A percentile compares a stretch with the other conserved stretches of the same genome.
Conservation (phyloP, 805 yeast species). For the Huiozyma sinensis region DNA sequence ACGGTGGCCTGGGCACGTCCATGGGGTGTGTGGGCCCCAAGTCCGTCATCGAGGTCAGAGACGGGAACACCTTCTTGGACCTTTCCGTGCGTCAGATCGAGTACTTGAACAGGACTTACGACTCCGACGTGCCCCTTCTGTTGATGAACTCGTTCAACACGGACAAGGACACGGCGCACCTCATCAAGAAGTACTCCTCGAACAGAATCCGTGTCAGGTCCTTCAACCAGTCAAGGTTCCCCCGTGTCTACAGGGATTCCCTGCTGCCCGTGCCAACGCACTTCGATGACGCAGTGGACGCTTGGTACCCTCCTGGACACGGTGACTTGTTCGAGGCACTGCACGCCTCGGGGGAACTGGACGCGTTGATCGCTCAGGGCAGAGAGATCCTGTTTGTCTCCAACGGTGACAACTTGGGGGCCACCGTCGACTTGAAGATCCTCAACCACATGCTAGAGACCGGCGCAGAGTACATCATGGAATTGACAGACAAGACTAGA, state of each 20-base stretch:
- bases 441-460: slow-evolving; percentile 88
- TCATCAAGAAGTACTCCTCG: slow-evolving; percentile 93
- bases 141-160: slow-evolving; percentile 99
- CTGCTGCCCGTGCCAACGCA: slow-evolving; percentile 84
- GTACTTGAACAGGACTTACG: slow-evolving; percentile 80
- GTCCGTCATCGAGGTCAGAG: slow-evolving; percentile 95
- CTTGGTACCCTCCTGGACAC: slow-evolving; percentile 99
- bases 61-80: slow-evolving; percentile 94
- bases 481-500: slow-evolving; percentile 94
- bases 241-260: slow-evolving; percentile 93
- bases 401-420: slow-evolving; percentile 97
- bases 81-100: slow-evolving; percentile 94
- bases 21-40: slow-evolving; percentile 98
- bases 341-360: slow-evolving; percentile 84
- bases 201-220: slow-evolving; percentile 92
- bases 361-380: slow-evolving; percentile 80
- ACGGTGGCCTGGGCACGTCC: slow-evolving; percentile 97
- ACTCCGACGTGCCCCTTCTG: slow-evolving; percentile 88
- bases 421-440: slow-evolving; percentile 88
- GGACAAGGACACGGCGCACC: slow-evolving; percentile 80
- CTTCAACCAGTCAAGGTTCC: slow-evolving; percentile 96
- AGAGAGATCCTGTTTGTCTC: slow-evolving; percentile 92
- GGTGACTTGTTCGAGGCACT: slow-evolving; percentile 93
- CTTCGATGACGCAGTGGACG: slow-evolving; percentile 60
- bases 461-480: slow-evolving; percentile 93